phyloP scores from a whole-genome alignment of 2,329 filamentous ascomycete species.

The Elsinoe ampelina region DNA sequence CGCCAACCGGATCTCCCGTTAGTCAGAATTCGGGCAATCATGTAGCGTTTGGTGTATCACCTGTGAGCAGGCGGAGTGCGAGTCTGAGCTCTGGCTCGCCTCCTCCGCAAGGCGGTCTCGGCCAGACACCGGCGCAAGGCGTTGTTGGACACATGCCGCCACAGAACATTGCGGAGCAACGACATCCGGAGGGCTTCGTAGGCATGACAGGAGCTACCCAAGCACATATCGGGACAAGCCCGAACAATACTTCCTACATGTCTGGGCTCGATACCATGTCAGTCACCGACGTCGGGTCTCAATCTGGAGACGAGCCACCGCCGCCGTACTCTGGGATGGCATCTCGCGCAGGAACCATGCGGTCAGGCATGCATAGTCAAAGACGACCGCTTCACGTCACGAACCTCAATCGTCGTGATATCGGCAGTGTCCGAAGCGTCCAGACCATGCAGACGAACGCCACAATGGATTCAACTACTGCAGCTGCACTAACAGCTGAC shows the following conservation, averaged over 20 bases:
- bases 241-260: conserved; percentile 7
- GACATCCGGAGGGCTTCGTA: not conserved
- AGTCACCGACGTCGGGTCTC: conserved; percentile 2
- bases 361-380: not conserved
- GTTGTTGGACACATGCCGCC: not conserved
- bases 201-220: not conserved
- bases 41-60: not conserved
- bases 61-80: not conserved
- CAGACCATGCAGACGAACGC: conserved; percentile 6
- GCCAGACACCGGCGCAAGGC: not conserved
- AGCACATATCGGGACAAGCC: conserved; percentile 5
- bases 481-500: not conserved
- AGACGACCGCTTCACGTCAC: conserved; percentile 3
- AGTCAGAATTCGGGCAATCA: not conserved
- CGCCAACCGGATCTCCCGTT: not conserved
- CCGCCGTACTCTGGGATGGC: conserved; percentile 8
- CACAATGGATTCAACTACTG: conserved; percentile 1
- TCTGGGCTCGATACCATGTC: conserved; percentile 9
- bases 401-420: conserved; percentile 4
- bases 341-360: not conserved
- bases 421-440: not conserved
- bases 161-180: not conserved
- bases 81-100: conserved; percentile 4
- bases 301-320: conserved; percentile 7
- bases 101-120: not conserved